Evolutionary conservation across 2,329 filamentous ascomycete genomes (phyloP).

Genomic region (Talaromyces islandicus): DNA sequence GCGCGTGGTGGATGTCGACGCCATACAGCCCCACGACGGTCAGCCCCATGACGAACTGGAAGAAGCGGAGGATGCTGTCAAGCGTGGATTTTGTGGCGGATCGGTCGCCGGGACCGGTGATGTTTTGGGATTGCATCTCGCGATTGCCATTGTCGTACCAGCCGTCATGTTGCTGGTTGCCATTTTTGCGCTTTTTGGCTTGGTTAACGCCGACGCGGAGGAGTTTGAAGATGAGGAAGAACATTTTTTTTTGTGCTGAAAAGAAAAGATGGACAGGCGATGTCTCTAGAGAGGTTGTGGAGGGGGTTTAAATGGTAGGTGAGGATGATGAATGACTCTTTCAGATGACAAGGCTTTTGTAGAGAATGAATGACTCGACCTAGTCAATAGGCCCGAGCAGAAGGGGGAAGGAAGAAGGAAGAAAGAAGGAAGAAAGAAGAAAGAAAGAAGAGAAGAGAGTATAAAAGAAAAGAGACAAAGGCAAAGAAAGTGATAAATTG

Average conservation of each 20-base stretch:
- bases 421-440: neutral
- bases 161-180: constrained; percentile 13
- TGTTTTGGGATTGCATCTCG: neutral
- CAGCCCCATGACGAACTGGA: constrained; percentile 70
- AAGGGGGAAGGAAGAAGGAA: neutral
- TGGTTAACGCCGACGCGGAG: constrained; percentile 22
- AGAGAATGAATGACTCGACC: neutral
- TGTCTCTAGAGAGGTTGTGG: no score
- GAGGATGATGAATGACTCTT: neutral
- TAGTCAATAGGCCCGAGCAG: neutral
- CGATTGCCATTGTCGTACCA: constrained; percentile 1
- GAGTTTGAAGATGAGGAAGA: constrained; percentile 21
- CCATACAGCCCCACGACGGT: constrained; percentile 76
- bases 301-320: neutral
- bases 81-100: constrained; percentile 19
- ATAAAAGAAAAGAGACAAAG: neutral
- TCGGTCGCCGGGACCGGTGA: neutral
- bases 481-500: neutral
- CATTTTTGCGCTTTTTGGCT: constrained; percentile 25
- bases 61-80: constrained; percentile 55
- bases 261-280: neutral
- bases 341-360: neutral
- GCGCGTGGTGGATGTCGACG: constrained; percentile 55
- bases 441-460: neutral
- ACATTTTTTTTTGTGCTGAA: no score